Evolutionary conservation across 257 asterid species (phyloP).

Genomic region (Solanum pimpinellifolium): DNA sequence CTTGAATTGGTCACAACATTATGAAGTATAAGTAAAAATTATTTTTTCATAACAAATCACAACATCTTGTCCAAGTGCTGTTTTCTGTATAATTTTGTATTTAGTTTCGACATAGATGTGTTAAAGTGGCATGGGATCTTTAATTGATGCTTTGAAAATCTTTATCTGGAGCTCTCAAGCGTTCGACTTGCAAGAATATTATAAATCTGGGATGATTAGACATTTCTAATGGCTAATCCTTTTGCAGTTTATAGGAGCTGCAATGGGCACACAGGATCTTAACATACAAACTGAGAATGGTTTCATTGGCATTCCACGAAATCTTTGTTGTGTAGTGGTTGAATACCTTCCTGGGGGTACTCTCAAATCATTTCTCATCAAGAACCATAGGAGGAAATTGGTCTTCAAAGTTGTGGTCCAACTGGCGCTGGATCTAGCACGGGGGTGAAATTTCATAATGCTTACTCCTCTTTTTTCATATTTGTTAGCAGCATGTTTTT

Average conservation of each 20-base stretch:
- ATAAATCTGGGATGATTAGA: neutral
- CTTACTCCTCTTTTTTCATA: neutral
- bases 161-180: neutral
- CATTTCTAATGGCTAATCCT: neutral
- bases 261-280: constrained; percentile 51
- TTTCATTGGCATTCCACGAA: constrained; percentile 44
- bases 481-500: neutral
- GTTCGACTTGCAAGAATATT: neutral
- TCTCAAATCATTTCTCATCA: constrained; percentile 63
- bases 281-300: constrained; percentile 54
- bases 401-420: constrained; percentile 77
- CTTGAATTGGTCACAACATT: neutral
- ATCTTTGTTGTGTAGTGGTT: constrained; percentile 62
- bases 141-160: neutral
- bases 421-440: constrained; percentile 66
- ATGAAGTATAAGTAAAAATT: neutral
- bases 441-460: constrained; percentile 41
- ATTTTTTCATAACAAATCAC: neutral
- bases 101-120: neutral
- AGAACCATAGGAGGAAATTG: constrained; percentile 55
- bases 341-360: constrained; percentile 81
- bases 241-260: constrained; percentile 73
- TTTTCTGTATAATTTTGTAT: neutral
- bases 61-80: neutral
- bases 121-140: neutral